phyloP scores from a whole-genome alignment of 106 monocot species.

The Apostasia ramifera region DNA sequence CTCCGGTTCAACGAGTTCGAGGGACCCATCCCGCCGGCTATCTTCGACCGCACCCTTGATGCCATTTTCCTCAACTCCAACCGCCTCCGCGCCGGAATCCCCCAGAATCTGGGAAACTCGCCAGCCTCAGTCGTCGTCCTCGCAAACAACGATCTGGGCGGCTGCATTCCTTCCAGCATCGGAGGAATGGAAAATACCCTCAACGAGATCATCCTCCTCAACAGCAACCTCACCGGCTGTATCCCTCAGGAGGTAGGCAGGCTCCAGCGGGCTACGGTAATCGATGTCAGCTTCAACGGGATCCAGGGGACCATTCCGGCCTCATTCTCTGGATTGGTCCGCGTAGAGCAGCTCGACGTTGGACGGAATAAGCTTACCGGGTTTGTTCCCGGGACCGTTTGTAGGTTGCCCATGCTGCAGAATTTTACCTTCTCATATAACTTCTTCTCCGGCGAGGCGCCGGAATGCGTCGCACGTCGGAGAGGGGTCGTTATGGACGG shows the following conservation, averaged over 20 bases:
- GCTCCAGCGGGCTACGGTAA: conserved; percentile 25
- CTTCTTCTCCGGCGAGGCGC: conserved; percentile 40
- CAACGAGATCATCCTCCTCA: conserved; percentile 37
- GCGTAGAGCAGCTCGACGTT: conserved; percentile 40
- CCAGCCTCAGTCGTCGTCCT: conserved; percentile 45
- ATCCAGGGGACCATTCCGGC: conserved; percentile 38
- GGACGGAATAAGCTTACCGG: conserved; percentile 31
- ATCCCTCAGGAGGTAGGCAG: conserved; percentile 22
- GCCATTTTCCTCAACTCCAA: conserved; percentile 41
- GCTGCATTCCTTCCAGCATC: conserved; percentile 31
- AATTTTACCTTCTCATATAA: conserved; percentile 47
- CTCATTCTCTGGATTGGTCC: conserved; percentile 14
- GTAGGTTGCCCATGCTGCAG: conserved; percentile 24
- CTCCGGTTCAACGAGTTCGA: conserved; percentile 44
- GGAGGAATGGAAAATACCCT: conserved; percentile 35
- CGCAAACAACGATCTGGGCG: conserved; percentile 35
- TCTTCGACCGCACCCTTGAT: conserved; percentile 36
- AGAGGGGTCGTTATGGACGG: conserved; percentile 19
- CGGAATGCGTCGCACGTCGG: conserved; percentile 14
- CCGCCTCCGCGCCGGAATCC: conserved; percentile 22
- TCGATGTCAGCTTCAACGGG: conserved; percentile 40
- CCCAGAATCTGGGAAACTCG: conserved; percentile 39
- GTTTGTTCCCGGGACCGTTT: conserved; percentile 23
- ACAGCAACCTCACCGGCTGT: conserved; percentile 30
- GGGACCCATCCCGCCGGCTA: conserved; percentile 18